A percentile compares a stretch with the other conserved stretches of the same genome.
phyloP scores from a whole-genome alignment of 23 red algal genomes.

The Agarophyton chilense region DNA sequence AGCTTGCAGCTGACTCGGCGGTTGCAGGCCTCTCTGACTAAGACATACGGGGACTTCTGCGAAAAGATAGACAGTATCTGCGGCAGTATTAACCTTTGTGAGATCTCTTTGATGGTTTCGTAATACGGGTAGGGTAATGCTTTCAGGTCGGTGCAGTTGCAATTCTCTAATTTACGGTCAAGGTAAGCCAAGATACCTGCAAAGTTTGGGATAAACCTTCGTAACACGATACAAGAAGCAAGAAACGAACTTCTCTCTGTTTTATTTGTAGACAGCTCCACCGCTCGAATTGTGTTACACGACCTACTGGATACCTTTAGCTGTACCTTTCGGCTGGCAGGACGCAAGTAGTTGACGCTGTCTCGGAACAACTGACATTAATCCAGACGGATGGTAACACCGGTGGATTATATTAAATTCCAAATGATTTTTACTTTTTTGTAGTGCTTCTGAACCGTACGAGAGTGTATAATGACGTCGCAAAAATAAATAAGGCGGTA shows the following conservation, averaged over 20 bases:
- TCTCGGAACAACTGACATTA: conserved; percentile 40
- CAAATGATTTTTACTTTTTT: too few relatives aligned
- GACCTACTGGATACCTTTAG: conserved; percentile 11
- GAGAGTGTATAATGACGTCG: too few relatives aligned
- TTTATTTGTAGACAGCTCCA: not conserved
- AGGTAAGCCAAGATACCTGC: conserved; percentile 17
- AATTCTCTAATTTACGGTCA: conserved; percentile 16
- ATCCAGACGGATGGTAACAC: too few relatives aligned
- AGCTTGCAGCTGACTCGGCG: not conserved
- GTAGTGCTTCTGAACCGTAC: too few relatives aligned
- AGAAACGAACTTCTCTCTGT: conserved; percentile 20
- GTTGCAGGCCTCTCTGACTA: conserved; percentile 15
- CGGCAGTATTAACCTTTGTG: not conserved
- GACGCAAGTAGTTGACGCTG: conserved; percentile 26
- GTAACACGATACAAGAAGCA: conserved; percentile 33
- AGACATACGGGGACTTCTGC: not conserved
- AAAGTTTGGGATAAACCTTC: conserved; percentile 52
- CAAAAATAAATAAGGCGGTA: too few relatives aligned
- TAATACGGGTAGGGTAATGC: not conserved
- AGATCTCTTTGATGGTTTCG: not conserved
- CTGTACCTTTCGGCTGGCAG: conserved; percentile 9
- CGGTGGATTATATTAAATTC: too few relatives aligned
- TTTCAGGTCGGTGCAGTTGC: not conserved
- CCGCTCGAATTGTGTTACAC: not conserved
- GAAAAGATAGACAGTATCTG: not conserved